A percentile compares a stretch with the other conserved stretches of the same genome.
Conservation (phyloP, 345 rosid genomes). For the Rubroshorea leprosula region DNA sequence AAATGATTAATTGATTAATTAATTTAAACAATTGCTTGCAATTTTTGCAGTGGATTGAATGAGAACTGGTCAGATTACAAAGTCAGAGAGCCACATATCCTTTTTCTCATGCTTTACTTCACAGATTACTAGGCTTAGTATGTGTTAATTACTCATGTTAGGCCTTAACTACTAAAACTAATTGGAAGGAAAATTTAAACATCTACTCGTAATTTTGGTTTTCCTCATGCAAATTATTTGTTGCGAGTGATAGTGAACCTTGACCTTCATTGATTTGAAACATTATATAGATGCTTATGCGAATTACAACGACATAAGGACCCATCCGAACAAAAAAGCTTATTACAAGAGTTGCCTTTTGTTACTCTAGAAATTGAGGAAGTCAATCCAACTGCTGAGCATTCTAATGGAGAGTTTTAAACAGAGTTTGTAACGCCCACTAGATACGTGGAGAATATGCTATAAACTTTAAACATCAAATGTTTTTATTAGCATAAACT, state of each 20-base stretch:
- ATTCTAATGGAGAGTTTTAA: not conserved
- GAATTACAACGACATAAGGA: not conserved
- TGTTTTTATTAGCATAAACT: no score
- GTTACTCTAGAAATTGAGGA: not conserved
- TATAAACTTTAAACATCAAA: not conserved
- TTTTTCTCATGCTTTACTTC: not conserved
- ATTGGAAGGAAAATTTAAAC: no score
- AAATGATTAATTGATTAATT: no score
- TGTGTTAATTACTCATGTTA: no score
- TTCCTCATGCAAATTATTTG: no score
- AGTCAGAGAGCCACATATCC: not conserved
- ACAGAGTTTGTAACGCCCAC: no score
- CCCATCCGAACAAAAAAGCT: not conserved
- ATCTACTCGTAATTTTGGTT: no score
- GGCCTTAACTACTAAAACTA: no score
- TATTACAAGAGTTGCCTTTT: not conserved
- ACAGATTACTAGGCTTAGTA: no score
- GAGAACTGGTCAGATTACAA: not conserved
- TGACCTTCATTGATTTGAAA: not conserved
- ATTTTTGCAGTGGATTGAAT: not conserved
- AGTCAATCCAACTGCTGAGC: not conserved
- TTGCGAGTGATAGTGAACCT: no score
- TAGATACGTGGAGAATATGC: not conserved
- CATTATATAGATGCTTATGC: not conserved
- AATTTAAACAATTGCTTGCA: no score